Base-by-base conservation (phyloP, 1,284 basidiomycete species). In the Sporisorium iseilematis-ciliati region DNA sequence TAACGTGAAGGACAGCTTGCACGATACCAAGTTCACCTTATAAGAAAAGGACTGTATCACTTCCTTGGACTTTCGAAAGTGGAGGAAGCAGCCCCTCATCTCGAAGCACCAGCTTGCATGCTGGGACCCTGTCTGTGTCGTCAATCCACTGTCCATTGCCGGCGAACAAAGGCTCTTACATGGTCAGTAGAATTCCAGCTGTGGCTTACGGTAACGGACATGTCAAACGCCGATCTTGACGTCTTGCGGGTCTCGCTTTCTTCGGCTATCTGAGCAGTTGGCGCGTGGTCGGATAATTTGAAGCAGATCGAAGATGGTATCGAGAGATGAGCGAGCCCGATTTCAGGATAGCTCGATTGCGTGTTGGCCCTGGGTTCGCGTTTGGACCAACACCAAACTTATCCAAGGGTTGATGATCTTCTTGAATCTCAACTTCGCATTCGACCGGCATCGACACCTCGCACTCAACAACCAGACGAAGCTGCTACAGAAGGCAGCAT, bases 141-240 rank as follows among this genome's bases (percentile, higher is more conserved):
- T 40, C 3, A 7, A 29, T 2, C 25, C 45, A 23, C 46, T 31
- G 18, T n/a, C 12, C 45, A 46, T 18, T 29, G 45, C 48, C 48
- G 48, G 29, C 31, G 31, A 50, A 35, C n/a, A 25, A 52, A 18
- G n/a, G 25, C n/a, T 25, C 29, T 35, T 35, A 8, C 10, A 11
- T 35, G 33, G 33, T 35, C 7, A 3, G 33, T n/a, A n/a, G 3
- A 35, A 14, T 35, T 38, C 35, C 29, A 33, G 49, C 49, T 49
- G 25, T 20, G 25, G 66, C 60, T 63, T 69, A 69, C 60, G 66
- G 58, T 40, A 69, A 10, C 18, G 41, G 4, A 43, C 23, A 53
- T 55, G 60, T 57, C 42, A 46, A 48, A 25, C 51, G 66, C 60
- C 60, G 66, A 69, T 69, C 66, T 60, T 29, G 66, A 69, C 61